Evolutionary conservation across 495 filamentous ascomycete species (phyloP).

Genomic region (Tuber melanosporum): DNA sequence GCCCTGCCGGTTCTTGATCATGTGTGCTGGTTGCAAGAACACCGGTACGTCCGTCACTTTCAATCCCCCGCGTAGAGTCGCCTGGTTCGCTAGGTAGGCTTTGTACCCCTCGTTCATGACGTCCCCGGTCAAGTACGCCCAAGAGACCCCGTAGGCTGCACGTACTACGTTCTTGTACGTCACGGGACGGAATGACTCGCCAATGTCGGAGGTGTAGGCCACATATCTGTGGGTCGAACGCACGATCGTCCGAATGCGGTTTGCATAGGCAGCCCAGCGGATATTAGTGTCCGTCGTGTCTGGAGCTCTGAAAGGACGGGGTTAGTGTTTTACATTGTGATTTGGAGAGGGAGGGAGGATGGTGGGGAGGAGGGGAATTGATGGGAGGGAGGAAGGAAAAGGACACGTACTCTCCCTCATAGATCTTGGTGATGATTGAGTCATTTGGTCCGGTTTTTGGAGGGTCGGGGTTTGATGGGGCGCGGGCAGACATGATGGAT

Average conservation of each 20-base stretch:
- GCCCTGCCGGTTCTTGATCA: conserved; percentile 20
- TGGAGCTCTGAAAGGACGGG: conserved; percentile 51
- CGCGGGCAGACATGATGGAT: conserved; percentile 24
- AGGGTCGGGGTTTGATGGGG: conserved; percentile 46
- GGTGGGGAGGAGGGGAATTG: conserved; percentile 9
- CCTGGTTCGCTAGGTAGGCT: conserved; percentile 57
- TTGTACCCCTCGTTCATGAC: conserved; percentile 94
- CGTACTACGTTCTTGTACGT: conserved; percentile 77
- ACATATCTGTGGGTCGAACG: conserved; percentile 90
- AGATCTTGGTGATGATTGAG: conserved; percentile 70
- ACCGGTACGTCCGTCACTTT: conserved; percentile 14
- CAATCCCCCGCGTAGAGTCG: conserved; percentile 22
- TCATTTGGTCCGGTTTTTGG: conserved; percentile 60
- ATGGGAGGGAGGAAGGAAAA: neutral
- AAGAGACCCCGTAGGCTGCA: conserved; percentile 81
- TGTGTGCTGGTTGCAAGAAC: conserved; percentile 10
- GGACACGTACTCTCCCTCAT: conserved; percentile 71
- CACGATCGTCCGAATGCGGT: conserved; percentile 79
- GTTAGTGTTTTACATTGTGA: conserved; percentile 21
- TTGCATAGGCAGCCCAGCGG: conserved; percentile 89
- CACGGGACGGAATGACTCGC: conserved; percentile 90
- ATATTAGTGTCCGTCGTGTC: conserved; percentile 77
- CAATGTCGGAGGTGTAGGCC: conserved; percentile 94
- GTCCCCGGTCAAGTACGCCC: conserved; percentile 86
- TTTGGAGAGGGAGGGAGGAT: conserved; percentile 13